Evolutionary conservation across 1,284 basidiomycete species (phyloP), one percentile per base, ranked within the genome.

Genomic region (Moesziomyces parantarcticus): DNA sequence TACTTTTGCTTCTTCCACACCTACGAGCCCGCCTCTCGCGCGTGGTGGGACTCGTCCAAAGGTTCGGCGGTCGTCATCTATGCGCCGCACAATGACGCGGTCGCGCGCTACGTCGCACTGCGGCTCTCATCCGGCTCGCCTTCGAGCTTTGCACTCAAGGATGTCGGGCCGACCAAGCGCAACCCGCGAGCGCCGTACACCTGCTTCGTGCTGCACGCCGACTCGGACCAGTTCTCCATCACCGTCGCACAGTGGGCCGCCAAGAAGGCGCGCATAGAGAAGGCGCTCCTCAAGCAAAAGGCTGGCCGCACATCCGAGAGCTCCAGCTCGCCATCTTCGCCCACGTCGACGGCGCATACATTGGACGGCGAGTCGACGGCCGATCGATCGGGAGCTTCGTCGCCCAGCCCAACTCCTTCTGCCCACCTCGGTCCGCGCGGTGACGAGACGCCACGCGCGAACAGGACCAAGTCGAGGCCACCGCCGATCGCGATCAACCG

Each of bases 181-280:
- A 61, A 63, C 20, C 61, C 71, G 42, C 61, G 56, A 16, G 60
- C 64, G 6, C 74, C 74, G 6, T 73, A 73, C n/a, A 73, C 69
- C 3, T 76, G 74, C 65, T 67, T 76, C 22, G 69, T 76, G 3
- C 44, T 76, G 11, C 68, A 73, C 34, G 51, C 55, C 43, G 70
- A 76, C 41, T 54, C 69, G 7, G 54, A 64, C 44, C 65, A 69
- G 25, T 67, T 76, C 29, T 63, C 73, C 25, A 65, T 66, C 48
- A 63, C 70, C 1, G 70, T 76, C 25, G 70, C 73, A 0, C 63
- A 72, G 45, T 76, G 73, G 73, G 73, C 73, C 13, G 73, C 64
- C 18, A 73, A 65, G 50, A 72, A 73, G 45, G 73, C 69, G 7
- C 36, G 62, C 25, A 67, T 76, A 29, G 64, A 76, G 34, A 59